A percentile compares a stretch with the other conserved stretches of the same genome.
These are phyloP conservation scores for Calonectria leucothoes DNA, from an alignment of 2,329 filamentous ascomycete genomes.

Conservation along the genomic window DNA sequence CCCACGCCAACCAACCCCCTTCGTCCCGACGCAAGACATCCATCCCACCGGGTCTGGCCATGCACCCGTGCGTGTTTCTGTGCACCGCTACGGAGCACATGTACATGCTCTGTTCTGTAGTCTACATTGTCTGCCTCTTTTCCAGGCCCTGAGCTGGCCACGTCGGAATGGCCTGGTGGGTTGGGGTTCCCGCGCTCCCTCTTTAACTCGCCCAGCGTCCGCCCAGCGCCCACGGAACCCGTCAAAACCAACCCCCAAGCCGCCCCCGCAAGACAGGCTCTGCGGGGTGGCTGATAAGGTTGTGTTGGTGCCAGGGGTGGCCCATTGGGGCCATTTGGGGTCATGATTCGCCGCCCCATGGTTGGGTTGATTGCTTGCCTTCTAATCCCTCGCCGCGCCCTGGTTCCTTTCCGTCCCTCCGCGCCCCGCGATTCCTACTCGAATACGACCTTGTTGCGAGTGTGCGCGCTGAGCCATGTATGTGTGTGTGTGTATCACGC, in stretches of 20 bases:
- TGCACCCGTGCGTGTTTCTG: background rate
- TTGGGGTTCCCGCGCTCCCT: conserved; percentile 17
- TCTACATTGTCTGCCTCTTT: too few relatives aligned
- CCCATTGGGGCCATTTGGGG: background rate
- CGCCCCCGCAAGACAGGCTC: conserved; percentile 27
- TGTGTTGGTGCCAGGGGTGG: conserved; percentile 28
- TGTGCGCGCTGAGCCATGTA: background rate
- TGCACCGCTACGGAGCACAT: background rate
- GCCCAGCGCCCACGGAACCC: background rate
- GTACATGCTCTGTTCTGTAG: too few relatives aligned
- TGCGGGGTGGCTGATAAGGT: conserved; percentile 41
- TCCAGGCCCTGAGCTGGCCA: conserved; percentile 6
- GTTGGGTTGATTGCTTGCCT: background rate
- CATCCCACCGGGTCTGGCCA: background rate
- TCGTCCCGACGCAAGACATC: conserved; percentile 8
- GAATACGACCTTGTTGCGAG: conserved; percentile 9
- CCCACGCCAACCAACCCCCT: background rate
- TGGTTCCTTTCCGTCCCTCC: background rate
- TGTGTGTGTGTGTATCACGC: background rate
- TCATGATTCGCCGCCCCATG: background rate
- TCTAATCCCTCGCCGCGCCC: background rate
- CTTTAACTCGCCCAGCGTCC: background rate
- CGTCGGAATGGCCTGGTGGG: conserved; percentile 25
- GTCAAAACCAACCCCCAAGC: background rate
- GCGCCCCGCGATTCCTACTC: background rate